These are phyloP conservation scores for Coemansia sp. DNA, from an alignment of 192 early-diverging fungal species.

Conservation along the genomic window DNA sequence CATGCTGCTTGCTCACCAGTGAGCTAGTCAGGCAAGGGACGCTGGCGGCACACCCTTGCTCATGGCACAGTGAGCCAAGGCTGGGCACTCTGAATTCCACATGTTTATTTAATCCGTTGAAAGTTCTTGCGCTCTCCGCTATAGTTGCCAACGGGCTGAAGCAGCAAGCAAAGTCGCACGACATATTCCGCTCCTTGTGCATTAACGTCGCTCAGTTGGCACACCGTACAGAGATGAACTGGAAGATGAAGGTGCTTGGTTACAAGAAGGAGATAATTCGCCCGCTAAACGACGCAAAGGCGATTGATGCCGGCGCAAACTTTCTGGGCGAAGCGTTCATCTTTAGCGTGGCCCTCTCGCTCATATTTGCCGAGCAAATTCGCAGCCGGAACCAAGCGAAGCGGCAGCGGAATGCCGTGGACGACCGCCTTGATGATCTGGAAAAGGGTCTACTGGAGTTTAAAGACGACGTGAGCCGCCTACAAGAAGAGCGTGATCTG, in stretches of 20 bases:
- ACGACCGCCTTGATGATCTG: constrained; percentile 55
- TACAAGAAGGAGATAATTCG: constrained; percentile 71
- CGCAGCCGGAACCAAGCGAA: constrained; percentile 54
- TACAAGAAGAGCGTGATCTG: constrained; percentile 15
- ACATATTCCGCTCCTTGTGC: constrained; percentile 62
- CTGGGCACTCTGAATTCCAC: not conserved
- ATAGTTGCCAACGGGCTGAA: constrained; percentile 53
- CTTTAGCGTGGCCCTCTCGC: constrained; percentile 67
- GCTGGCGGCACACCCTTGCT: no score
- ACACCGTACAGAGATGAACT: constrained; percentile 76
- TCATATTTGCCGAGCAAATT: constrained; percentile 67
- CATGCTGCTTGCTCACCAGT: not conserved
- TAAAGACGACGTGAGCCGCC: constrained; percentile 38
- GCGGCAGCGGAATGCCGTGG: constrained; percentile 26
- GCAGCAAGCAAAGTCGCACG: constrained; percentile 55
- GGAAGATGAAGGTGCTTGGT: constrained; percentile 77
- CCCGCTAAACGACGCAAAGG: constrained; percentile 72
- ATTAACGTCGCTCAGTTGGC: constrained; percentile 74
- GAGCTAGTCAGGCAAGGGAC: no score
- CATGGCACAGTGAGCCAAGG: no score
- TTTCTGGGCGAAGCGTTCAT: constrained; percentile 75
- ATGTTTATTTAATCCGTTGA: not conserved
- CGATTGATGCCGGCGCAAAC: constrained; percentile 77
- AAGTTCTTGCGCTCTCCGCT: no score
- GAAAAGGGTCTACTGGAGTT: constrained; percentile 39